Evolutionary conservation across 495 filamentous ascomycete species (phyloP).

Genomic region (Massariosphaeria phaeospora): DNA sequence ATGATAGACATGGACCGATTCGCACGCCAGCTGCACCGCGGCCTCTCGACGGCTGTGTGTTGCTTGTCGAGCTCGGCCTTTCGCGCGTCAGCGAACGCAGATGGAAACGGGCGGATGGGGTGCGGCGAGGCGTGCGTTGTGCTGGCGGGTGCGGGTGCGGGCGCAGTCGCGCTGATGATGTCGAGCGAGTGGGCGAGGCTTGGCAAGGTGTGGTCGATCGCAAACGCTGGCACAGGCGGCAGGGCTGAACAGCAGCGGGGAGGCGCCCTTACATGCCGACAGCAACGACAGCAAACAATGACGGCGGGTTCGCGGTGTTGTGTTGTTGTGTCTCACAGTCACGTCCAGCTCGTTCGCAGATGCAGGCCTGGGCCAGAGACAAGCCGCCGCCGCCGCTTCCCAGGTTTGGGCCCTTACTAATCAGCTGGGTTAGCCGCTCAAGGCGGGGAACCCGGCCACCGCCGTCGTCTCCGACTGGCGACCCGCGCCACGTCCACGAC

Average conservation of each 20-base stretch:
- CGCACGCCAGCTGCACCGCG: not conserved
- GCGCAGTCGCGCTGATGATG: not conserved
- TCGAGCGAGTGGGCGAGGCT: not conserved
- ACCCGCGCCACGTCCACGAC: too few species aligned
- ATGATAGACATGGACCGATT: constrained; percentile 21
- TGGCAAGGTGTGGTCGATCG: not conserved
- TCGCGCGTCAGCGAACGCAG: not conserved
- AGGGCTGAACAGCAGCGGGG: not conserved
- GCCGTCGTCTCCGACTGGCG: too few species aligned
- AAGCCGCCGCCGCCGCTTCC: too few species aligned
- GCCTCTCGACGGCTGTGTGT: not conserved
- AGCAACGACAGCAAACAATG: too few species aligned
- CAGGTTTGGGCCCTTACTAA: too few species aligned
- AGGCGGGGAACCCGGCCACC: too few species aligned
- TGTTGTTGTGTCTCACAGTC: too few species aligned
- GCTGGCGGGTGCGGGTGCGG: not conserved
- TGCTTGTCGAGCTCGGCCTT: not conserved
- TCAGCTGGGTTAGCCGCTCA: too few species aligned
- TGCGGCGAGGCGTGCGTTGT: not conserved
- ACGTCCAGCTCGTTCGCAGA: too few species aligned
- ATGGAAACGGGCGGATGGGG: not conserved
- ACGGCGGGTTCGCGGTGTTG: too few species aligned
- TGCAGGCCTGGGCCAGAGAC: too few species aligned
- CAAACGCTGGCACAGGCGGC: not conserved
- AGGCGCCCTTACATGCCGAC: not conserved